phyloP scores from a whole-genome alignment of 2,329 filamentous ascomycete genomes.

The Colletotrichum graminicola region DNA sequence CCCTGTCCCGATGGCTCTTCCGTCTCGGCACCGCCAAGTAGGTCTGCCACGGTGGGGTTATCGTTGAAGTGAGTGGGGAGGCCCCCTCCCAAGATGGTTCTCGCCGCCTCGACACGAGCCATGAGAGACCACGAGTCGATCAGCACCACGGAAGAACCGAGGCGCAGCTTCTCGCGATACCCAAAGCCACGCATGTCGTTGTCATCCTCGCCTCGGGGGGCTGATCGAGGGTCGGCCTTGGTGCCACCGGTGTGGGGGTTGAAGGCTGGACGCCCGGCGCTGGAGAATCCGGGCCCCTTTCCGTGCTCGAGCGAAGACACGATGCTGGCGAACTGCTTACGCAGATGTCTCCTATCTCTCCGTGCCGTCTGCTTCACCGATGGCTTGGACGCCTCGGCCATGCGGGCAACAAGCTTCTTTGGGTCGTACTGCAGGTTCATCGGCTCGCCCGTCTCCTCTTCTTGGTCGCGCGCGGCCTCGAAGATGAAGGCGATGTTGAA shows the following conservation, averaged over 20 bases:
- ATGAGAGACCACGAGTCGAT: conserved; percentile 66
- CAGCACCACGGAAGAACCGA: conserved; percentile 58
- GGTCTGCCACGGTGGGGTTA: conserved; percentile 54
- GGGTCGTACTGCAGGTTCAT: conserved; percentile 65
- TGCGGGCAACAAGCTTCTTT: conserved; percentile 60
- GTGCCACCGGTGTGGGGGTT: conserved; percentile 59
- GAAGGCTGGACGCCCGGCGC: conserved; percentile 55
- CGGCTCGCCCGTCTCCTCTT: conserved; percentile 62
- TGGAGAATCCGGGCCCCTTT: conserved; percentile 67
- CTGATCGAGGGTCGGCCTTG: conserved; percentile 51
- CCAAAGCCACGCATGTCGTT: conserved; percentile 59
- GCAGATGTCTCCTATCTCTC: conserved; percentile 61
- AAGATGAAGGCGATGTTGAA: conserved; percentile 86
- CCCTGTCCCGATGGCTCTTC: conserved; percentile 45
- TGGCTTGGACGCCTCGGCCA: conserved; percentile 61
- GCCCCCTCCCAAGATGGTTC: conserved; percentile 61
- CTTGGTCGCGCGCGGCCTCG: conserved; percentile 71
- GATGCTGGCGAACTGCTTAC: conserved; percentile 63
- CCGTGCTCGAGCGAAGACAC: conserved; percentile 67
- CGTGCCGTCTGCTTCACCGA: conserved; percentile 64
- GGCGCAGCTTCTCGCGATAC: conserved; percentile 64
- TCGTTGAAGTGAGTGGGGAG: conserved; percentile 55
- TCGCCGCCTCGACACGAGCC: conserved; percentile 62
- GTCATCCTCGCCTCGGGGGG: conserved; percentile 50
- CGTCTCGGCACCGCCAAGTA: conserved; percentile 50